Base-by-base conservation (phyloP, 139 green algal genomes). In the Diplosphaera chodatii region DNA sequence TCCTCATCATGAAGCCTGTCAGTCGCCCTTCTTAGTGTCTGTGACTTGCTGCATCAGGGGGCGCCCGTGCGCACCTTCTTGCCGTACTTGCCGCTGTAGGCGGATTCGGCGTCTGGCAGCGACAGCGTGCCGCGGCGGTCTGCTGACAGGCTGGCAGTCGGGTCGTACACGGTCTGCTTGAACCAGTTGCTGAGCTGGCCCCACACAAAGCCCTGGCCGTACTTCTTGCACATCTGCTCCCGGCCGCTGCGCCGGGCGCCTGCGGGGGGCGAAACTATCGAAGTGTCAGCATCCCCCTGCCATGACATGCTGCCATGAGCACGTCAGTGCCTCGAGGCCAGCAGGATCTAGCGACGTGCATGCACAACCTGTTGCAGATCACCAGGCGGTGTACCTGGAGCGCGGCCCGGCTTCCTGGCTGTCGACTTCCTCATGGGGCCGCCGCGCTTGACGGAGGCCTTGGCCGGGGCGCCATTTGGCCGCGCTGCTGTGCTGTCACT, bases 121-220 rank as follows among this genome's bases (percentile, higher is more conserved):
- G 82, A 91, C 28, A 96, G 30, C 1, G 89, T 90, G 40, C 92
- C 92, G 3, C 92, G 77, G 27, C 91, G 76, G 37, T 97, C 92
- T 1, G 91, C 89, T 10, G 77, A 90, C 34, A 97, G 75, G 4
- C 80, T 90, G 23, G 90, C 89, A 0, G 82, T 89, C 40, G 92
- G 92, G 68, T 96, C 90, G 77, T 91, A 93, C 64, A 96, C 85
- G 0, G 92, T 97, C 80, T 96, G 86, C 83, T 97, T 97, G 82
- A 84, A 96, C 92, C 92, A 97, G 56, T 76, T 76, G 34, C 68
- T 89, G 63, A 96, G 79, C 80, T 97, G 92, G 2, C 84, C 89
- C 92, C 92, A 97, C 40, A 91, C 69, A 76, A 93, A 97, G n/a
- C 72, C 67, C 0, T 83, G 79, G 23, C 86, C 72, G 74, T 96